Base-by-base conservation (phyloP, 2,329 filamentous ascomycete genomes). In the Pezicula neosporulosa region DNA sequence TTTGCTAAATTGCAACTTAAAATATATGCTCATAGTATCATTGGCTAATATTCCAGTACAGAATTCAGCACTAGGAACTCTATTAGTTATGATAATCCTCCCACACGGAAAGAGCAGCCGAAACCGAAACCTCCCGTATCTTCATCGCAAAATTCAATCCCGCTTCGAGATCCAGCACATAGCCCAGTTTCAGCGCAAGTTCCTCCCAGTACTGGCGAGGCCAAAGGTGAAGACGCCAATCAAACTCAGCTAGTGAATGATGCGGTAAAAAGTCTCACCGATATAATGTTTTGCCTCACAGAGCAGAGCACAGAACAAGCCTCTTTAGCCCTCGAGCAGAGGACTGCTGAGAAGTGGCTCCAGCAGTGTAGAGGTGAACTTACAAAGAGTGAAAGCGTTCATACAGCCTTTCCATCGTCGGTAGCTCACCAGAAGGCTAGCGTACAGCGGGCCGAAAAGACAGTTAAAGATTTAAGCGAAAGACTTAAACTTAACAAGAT, bases 351-450 rank as follows among this genome's bases (percentile, higher is more conserved):
- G 41, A 47, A 43, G 9, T 27, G 41, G 9, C 13, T 52, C 2
- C 36, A 53, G 3, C 51, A 54, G 27, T 39, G 51, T 16, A 37
- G 37, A 5, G 28, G 36, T 7, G 55, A 56, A 2, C 51, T 47
- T 35, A 44, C 48, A n/a, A 54, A 53, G 30, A 49, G 37, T 6
- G 51, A 54, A 33, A 12, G 12, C 18, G 28, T 52, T 16, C 56
- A 57, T 35, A 27, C 19, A 13, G 42, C 10, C n/a, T 44, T 27
- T 16, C 42, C 42, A 44, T 16, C n/a, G 6, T 30, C 27, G 13
- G 42, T 30, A 12, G 42, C 9, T 18, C 42, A 28, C 12, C 24
- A 24, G 28, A 44, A 44, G 12, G 42, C 42, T 15, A 28, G 21
- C 13, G n/a, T n/a, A 15, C 13, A 10, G n/a, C 21, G 27, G 27